phyloP scores from a whole-genome alignment of 2,329 filamentous ascomycete species.

The Pseudogymnoascus sp. region DNA sequence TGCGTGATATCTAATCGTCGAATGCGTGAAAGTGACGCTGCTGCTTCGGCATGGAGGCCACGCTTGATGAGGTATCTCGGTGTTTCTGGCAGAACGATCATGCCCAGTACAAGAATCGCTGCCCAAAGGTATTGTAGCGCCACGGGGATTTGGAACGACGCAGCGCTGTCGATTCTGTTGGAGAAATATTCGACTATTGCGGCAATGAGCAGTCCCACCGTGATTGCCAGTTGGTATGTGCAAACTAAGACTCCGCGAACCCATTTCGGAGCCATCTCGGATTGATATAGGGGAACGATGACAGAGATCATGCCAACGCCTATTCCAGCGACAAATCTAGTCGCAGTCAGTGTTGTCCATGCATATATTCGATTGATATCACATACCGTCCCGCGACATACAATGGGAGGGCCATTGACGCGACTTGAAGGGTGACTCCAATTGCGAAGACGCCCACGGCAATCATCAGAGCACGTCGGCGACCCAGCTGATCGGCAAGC shows the following conservation, averaged over 20 bases:
- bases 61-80: slow-evolving; percentile 31
- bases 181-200: slow-evolving; percentile 35
- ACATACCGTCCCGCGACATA: slow-evolving; percentile 53
- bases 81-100: slow-evolving; percentile 32
- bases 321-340: slow-evolving; percentile 38
- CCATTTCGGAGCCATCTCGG: slow-evolving; percentile 20
- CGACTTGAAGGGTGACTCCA: slow-evolving; percentile 65
- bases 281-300: slow-evolving; percentile 31
- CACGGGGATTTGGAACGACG: slow-evolving; percentile 35
- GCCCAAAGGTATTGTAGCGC: slow-evolving; percentile 35
- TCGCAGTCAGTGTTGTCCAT: slow-evolving; percentile 31
- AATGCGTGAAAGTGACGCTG: slow-evolving; percentile 34
- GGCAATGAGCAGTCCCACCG: slow-evolving; percentile 39
- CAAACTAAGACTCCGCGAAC: slow-evolving; percentile 40
- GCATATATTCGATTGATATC: not conserved
- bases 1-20: slow-evolving; percentile 67
- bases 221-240: slow-evolving; percentile 38
- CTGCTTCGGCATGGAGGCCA: slow-evolving; percentile 28
- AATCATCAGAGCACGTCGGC: slow-evolving; percentile 58
- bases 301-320: slow-evolving; percentile 33
- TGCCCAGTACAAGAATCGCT: slow-evolving; percentile 30
- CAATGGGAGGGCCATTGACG: slow-evolving; percentile 50
- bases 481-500: slow-evolving; percentile 50
- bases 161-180: slow-evolving; percentile 25
- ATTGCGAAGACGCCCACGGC: slow-evolving; percentile 60